A percentile compares a stretch with the other conserved stretches of the same genome.
phyloP scores from a whole-genome alignment of 2,329 filamentous ascomycete species.

The Canariomyces notabilis region DNA sequence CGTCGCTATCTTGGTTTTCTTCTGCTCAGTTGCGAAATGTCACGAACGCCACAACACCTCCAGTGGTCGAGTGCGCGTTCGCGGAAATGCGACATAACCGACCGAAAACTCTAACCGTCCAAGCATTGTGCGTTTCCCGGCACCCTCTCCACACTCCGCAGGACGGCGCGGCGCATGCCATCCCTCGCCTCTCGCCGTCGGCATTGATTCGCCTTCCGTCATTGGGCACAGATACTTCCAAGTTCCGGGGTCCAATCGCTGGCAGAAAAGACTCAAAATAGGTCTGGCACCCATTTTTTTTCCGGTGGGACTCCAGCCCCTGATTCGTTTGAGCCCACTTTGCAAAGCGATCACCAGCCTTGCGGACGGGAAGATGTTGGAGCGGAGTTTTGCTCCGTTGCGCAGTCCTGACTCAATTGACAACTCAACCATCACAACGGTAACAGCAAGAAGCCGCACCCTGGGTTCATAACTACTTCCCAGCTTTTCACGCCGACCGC shows the following conservation, averaged over 20 bases:
- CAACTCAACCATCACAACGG: slow-evolving; percentile 18
- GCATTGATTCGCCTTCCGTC: slow-evolving; percentile 17
- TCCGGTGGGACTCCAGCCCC: slow-evolving; percentile 12
- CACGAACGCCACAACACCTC: not conserved
- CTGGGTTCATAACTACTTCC: slow-evolving; percentile 24
- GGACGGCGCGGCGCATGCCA: slow-evolving; percentile 8
- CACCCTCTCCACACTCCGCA: slow-evolving; percentile 28
- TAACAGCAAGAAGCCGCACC: slow-evolving; percentile 27
- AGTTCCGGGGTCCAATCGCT: slow-evolving; percentile 1
- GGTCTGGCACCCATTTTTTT: not conserved
- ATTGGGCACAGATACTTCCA: slow-evolving; percentile 33
- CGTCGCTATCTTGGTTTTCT: not conserved
- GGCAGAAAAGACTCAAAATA: slow-evolving; percentile 2
- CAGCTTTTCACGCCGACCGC: slow-evolving; percentile 26
- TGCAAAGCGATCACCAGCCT: slow-evolving; percentile 20
- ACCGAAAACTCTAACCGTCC: not conserved
- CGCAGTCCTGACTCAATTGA: slow-evolving; percentile 22
- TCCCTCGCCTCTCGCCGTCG: slow-evolving; percentile 3
- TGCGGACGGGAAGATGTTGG: slow-evolving; percentile 23
- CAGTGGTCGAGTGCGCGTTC: slow-evolving; percentile 10
- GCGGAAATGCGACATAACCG: slow-evolving; percentile 15
- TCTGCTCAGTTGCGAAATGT: slow-evolving; percentile 5
- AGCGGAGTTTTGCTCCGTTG: slow-evolving; percentile 19
- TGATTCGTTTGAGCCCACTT: slow-evolving; percentile 21
- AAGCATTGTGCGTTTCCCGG: slow-evolving; percentile 18